Conservation (phyloP, 495 filamentous ascomycete genomes). For the Penicillium crystallinum region DNA sequence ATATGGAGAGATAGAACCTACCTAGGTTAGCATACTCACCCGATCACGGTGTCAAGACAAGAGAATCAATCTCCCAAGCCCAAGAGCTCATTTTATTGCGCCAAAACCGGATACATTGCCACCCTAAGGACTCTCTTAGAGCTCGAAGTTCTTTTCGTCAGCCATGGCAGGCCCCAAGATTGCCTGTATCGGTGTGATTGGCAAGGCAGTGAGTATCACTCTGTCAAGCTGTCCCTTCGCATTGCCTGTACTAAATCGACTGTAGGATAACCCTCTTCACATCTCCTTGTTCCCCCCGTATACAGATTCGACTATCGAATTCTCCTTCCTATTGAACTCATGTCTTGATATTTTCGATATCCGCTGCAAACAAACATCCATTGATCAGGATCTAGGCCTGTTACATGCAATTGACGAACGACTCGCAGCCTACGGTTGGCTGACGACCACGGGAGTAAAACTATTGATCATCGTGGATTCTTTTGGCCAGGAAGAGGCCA, state of each 20-base stretch:
- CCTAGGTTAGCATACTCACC: not conserved
- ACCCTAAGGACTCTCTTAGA: not conserved
- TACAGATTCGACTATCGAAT: conserved; percentile 64
- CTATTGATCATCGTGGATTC: conserved; percentile 86
- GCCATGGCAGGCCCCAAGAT: conserved; percentile 50
- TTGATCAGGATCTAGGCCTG: conserved; percentile 82
- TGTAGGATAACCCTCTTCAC: conserved; percentile 92
- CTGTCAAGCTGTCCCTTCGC: not conserved
- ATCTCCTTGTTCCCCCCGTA: conserved; percentile 79
- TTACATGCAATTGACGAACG: conserved; percentile 90
- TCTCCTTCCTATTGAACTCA: conserved; percentile 83
- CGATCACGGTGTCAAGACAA: not conserved
- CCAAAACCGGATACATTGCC: not conserved
- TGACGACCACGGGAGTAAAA: conserved; percentile 94
- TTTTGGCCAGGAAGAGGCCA: conserved; percentile 49
- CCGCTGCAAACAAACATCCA: conserved; percentile 59
- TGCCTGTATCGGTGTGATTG: conserved; percentile 88
- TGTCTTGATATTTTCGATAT: conserved; percentile 92
- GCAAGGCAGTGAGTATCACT: conserved; percentile 64
- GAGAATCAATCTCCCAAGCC: not conserved
- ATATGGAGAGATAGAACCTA: not conserved
- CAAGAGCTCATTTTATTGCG: not conserved
- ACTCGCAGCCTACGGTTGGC: conserved; percentile 85
- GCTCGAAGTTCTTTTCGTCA: too few relatives aligned
- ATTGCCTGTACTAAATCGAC: conserved; percentile 6